These are phyloP conservation scores for Giardia muris DNA, from an alignment of 208 protist genomes.

Conservation along the genomic window DNA sequence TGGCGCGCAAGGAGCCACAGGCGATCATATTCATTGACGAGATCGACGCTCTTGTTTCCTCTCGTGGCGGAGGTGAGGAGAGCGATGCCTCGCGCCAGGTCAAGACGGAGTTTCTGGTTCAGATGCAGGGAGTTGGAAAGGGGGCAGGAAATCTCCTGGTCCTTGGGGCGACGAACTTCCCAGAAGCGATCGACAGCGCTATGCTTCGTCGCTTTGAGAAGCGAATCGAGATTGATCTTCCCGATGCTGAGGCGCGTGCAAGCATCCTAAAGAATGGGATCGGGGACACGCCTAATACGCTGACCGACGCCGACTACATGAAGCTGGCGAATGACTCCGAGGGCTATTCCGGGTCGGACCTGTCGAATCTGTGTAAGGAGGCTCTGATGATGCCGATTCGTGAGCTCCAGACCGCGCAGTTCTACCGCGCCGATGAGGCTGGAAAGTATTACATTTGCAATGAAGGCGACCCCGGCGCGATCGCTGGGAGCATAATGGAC, in stretches of 20 bases:
- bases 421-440: constrained; percentile 54
- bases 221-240: constrained; percentile 67
- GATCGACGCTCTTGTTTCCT: constrained; percentile 81
- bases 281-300: background rate
- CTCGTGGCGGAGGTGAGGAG: constrained; percentile 60
- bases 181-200: constrained; percentile 63
- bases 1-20: constrained; percentile 68
- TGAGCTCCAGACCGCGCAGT: constrained; percentile 75
- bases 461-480: constrained; percentile 32
- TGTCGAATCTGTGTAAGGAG: constrained; percentile 76
- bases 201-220: constrained; percentile 58
- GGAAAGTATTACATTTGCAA: constrained; percentile 24
- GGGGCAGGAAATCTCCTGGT: constrained; percentile 49
- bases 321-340: constrained; percentile 18
- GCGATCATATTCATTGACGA: constrained; percentile 99
- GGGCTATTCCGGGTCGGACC: constrained; percentile 65
- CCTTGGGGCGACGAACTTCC: constrained; percentile 63
- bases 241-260: constrained; percentile 49
- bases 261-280: background rate
- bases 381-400: constrained; percentile 87
- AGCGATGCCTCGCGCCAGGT: constrained; percentile 77
- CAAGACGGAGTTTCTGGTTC: constrained; percentile 95
- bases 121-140: constrained; percentile 62
- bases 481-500: constrained; percentile 34
- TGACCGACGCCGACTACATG: background rate